Evolutionary conservation across 345 rosid genomes (phyloP).

Genomic region (Salix exigua): DNA sequence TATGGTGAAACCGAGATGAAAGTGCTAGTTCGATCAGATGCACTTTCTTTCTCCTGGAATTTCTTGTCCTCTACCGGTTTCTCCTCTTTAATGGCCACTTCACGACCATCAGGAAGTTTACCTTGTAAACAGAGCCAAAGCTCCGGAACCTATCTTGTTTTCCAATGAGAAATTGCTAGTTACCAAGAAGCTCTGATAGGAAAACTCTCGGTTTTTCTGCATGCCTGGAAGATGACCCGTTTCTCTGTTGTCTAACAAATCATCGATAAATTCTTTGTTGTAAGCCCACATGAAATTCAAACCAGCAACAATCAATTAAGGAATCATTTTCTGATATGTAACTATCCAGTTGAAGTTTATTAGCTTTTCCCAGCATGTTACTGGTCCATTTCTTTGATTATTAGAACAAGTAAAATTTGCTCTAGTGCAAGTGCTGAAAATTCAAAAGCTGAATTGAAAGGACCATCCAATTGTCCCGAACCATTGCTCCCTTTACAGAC

Average conservation of each 20-base stretch:
- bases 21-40: constrained; percentile 48
- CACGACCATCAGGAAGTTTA: constrained; percentile 43
- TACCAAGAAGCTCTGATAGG: constrained; percentile 45
- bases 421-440: constrained; percentile 37
- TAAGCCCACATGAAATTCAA: constrained; percentile 48
- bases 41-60: constrained; percentile 45
- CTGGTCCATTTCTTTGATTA: constrained; percentile 35
- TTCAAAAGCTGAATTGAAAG: constrained; percentile 40
- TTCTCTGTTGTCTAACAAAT: constrained; percentile 47
- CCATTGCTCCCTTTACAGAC: constrained; percentile 46
- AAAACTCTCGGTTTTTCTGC: constrained; percentile 34
- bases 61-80: constrained; percentile 21
- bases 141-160: constrained; percentile 50
- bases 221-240: constrained; percentile 36
- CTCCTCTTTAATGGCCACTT: constrained; percentile 64
- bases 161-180: constrained; percentile 42
- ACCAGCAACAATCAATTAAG: constrained; percentile 47
- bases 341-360: constrained; percentile 11
- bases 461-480: constrained; percentile 36
- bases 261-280: constrained; percentile 41
- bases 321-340: constrained; percentile 18
- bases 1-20: constrained; percentile 54
- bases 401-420: constrained; percentile 43
- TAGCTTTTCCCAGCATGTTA: constrained; percentile 47
- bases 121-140: constrained; percentile 19